phyloP scores from a whole-genome alignment of 2,329 filamentous ascomycete species.

The Hypoxylon sp. region DNA sequence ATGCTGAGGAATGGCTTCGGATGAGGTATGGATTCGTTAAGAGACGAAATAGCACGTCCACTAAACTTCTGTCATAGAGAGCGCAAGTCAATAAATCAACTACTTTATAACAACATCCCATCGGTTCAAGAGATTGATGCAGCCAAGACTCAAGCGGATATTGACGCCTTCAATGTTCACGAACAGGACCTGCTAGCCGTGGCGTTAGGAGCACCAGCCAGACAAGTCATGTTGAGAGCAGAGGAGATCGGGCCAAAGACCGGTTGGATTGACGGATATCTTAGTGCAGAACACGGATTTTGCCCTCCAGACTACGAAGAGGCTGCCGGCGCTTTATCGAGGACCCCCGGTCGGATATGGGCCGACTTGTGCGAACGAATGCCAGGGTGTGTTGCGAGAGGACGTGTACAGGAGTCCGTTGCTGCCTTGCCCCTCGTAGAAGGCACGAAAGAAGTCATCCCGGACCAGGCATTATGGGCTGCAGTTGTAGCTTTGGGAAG shows the following conservation, averaged over 20 bases:
- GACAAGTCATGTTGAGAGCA: constrained; percentile 65
- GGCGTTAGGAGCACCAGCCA: constrained; percentile 65
- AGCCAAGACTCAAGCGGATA: constrained; percentile 55
- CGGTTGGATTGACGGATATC: constrained; percentile 67
- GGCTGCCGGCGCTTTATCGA: constrained; percentile 59
- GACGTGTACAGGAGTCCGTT: constrained; percentile 63
- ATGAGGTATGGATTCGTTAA: constrained; percentile 51
- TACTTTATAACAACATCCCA: constrained; percentile 61
- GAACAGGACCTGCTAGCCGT: constrained; percentile 64
- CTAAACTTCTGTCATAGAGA: constrained; percentile 52
- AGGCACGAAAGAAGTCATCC: constrained; percentile 63
- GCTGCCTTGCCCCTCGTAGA: constrained; percentile 62
- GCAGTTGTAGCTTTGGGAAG: constrained; percentile 63
- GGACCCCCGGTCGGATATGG: constrained; percentile 66
- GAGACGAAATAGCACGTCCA: not conserved
- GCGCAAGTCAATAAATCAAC: constrained; percentile 61
- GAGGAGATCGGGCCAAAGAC: constrained; percentile 64
- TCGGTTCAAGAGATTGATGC: constrained; percentile 55
- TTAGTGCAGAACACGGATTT: constrained; percentile 65
- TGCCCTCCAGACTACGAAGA: constrained; percentile 65
- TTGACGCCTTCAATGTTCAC: constrained; percentile 61
- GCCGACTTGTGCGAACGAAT: constrained; percentile 66
- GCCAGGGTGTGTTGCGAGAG: constrained; percentile 63
- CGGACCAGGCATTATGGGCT: constrained; percentile 65
- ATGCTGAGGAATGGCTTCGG: constrained; percentile 61